Conservation (phyloP, 345 rosid species). For the Erysimum cheiranthoides region DNA sequence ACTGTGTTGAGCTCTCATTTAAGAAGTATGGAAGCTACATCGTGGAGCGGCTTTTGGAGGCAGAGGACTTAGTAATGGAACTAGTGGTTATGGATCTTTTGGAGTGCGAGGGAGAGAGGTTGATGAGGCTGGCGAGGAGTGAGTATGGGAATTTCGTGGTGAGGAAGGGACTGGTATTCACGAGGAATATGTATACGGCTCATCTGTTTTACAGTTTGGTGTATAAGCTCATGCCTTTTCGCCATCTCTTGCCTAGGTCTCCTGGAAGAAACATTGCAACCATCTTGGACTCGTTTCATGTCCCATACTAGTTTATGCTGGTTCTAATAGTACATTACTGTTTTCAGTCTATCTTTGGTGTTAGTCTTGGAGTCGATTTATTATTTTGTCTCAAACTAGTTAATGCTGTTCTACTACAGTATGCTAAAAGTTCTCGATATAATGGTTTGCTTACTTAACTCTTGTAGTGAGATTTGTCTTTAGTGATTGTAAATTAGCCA, state of each 20-base stretch:
- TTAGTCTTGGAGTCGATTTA: not conserved
- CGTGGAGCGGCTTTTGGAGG: slow-evolving; percentile 24
- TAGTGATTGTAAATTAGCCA: not conserved
- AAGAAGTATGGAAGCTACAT: slow-evolving; percentile 27
- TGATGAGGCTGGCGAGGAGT: slow-evolving; percentile 32
- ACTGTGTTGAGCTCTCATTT: slow-evolving; percentile 17
- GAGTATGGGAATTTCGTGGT: slow-evolving; percentile 36
- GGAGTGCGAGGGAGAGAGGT: not conserved
- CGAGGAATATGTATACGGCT: not conserved
- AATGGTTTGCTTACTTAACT: not conserved
- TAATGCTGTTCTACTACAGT: not conserved
- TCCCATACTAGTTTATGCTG: not conserved
- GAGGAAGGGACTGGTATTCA: not conserved
- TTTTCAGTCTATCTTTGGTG: too few relatives aligned
- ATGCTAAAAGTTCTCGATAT: not conserved
- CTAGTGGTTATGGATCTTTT: slow-evolving; percentile 2
- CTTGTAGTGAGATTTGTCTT: slow-evolving; percentile 8
- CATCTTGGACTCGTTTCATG: slow-evolving; percentile 5
- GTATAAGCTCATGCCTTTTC: slow-evolving; percentile 18
- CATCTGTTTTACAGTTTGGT: slow-evolving; percentile 16
- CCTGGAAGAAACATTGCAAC: slow-evolving; percentile 10
- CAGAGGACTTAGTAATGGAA: not conserved
- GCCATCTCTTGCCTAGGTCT: slow-evolving; percentile 1
- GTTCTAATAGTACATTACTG: not conserved
- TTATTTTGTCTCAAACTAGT: too few relatives aligned